A percentile compares a stretch with the other conserved stretches of the same genome.
phyloP scores from a whole-genome alignment of 805 yeast species.

The Isabelozyma pseudorhagii region DNA sequence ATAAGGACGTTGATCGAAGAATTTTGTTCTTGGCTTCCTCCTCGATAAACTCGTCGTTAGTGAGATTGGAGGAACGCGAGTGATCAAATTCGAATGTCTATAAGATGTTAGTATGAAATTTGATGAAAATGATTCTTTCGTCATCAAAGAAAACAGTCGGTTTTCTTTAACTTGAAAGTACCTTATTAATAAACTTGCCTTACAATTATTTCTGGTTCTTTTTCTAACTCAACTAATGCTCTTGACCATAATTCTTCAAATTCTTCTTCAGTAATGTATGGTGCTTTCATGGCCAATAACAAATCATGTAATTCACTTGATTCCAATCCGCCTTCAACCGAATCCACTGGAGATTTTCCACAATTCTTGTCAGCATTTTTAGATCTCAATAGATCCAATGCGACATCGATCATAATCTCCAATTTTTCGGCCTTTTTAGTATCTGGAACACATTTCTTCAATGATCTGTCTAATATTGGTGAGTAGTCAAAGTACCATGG shows the following conservation, averaged over 20 bases:
- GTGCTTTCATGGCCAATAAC: constrained; percentile 44
- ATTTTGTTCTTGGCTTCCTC: constrained; percentile 44
- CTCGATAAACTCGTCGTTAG: constrained; percentile 21
- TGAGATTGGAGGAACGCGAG: constrained; percentile 13
- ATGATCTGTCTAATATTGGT: constrained; percentile 54
- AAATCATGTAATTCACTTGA: constrained; percentile 51
- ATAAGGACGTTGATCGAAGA: constrained; percentile 73
- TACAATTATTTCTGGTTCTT: constrained; percentile 69
- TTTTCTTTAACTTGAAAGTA: background rate
- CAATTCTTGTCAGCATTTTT: constrained; percentile 65
- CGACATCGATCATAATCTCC: constrained; percentile 61
- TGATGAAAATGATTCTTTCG: background rate
- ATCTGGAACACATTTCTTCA: constrained; percentile 65
- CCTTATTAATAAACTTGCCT: constrained; percentile 58
- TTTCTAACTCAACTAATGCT: constrained; percentile 57
- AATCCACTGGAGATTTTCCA: constrained; percentile 45
- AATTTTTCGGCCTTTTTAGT: constrained; percentile 65
- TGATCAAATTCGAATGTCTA: constrained; percentile 17
- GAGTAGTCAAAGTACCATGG: constrained; percentile 58
- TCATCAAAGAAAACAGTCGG: background rate
- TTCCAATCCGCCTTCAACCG: constrained; percentile 49
- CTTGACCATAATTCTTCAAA: constrained; percentile 73
- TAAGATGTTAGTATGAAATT: constrained; percentile 16
- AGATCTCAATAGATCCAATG: constrained; percentile 61
- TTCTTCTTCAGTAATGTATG: constrained; percentile 54